Evolutionary conservation across 495 filamentous ascomycete genomes (phyloP).

Genomic region (Hypomontagnella submonticulosa): DNA sequence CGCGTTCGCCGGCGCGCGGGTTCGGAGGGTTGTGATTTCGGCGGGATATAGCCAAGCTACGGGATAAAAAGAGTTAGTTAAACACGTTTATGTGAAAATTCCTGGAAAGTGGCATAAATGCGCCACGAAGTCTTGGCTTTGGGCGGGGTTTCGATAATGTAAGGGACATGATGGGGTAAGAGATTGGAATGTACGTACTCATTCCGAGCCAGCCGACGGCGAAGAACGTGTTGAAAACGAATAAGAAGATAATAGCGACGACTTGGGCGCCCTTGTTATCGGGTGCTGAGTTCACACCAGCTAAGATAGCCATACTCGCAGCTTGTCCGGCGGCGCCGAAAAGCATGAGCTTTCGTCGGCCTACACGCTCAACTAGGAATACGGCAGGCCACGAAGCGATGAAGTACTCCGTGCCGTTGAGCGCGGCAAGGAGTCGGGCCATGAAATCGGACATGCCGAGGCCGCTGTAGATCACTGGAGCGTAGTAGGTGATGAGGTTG

Average conservation of each 20-base stretch:
- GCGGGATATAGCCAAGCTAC: slow-evolving; percentile 71
- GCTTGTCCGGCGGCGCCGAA: slow-evolving; percentile 77
- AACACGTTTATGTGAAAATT: slow-evolving; percentile 18
- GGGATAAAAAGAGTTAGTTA: slow-evolving; percentile 6
- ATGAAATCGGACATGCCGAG: slow-evolving; percentile 61
- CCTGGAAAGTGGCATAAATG: background rate
- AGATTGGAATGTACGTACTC: slow-evolving; percentile 58
- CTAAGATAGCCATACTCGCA: slow-evolving; percentile 73
- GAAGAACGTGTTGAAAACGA: slow-evolving; percentile 82
- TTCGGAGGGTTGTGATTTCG: slow-evolving; percentile 77
- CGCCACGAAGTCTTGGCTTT: background rate
- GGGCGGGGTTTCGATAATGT: background rate
- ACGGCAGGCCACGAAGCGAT: slow-evolving; percentile 77
- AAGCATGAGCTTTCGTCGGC: slow-evolving; percentile 77
- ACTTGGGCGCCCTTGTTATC: slow-evolving; percentile 50
- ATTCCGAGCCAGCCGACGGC: slow-evolving; percentile 81
- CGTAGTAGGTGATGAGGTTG: slow-evolving; percentile 81
- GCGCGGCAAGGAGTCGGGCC: slow-evolving; percentile 75
- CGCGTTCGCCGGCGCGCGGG: slow-evolving; percentile 79
- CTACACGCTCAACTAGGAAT: slow-evolving; percentile 69
- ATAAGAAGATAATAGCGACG: slow-evolving; percentile 67
- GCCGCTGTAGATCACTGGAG: slow-evolving; percentile 71
- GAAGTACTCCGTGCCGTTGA: slow-evolving; percentile 81
- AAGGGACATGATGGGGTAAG: background rate
- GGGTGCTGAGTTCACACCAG: slow-evolving; percentile 55